phyloP scores from a whole-genome alignment of 352 stramenopile species.

The Globisporangium okanoganense region DNA sequence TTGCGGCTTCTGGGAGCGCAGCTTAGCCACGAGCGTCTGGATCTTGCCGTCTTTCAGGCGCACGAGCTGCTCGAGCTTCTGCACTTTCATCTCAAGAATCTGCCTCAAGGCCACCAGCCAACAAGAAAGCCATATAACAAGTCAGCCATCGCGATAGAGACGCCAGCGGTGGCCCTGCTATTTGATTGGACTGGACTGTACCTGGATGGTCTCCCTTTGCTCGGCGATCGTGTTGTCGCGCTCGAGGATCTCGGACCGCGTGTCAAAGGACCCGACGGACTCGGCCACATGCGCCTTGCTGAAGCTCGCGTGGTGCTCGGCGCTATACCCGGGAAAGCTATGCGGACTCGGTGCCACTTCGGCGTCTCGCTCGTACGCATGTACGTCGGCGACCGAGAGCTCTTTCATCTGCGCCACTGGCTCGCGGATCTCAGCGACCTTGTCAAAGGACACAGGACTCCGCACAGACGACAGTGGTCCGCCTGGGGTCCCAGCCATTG shows the following conservation, averaged over 20 bases:
- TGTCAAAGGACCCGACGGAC: constrained; percentile 8
- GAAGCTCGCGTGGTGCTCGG: constrained; percentile 8
- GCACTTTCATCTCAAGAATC: constrained; percentile 94
- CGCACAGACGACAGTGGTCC: not conserved
- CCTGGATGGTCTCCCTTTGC: constrained; percentile 85
- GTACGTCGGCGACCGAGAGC: constrained; percentile 10
- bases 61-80: constrained; percentile 94
- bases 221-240: constrained; percentile 83
- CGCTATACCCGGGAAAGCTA: constrained; percentile 2
- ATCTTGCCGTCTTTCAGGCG: constrained; percentile 94
- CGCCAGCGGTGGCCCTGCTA: no score
- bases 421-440: constrained; percentile 36
- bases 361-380: not conserved
- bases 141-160: not conserved
- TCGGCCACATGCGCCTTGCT: constrained; percentile 13
- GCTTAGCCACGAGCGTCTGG: constrained; percentile 81
- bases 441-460: constrained; percentile 20
- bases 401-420: constrained; percentile 22
- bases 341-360: constrained; percentile 4
- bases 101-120: constrained; percentile 15
- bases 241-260: constrained; percentile 44
- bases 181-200: no score
- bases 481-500: constrained; percentile 6
- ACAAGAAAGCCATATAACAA: not conserved
- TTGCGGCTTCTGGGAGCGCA: constrained; percentile 70